Conservation (phyloP, 192 early-diverging fungal species). For the Jimgerdemannia flammicorona region DNA sequence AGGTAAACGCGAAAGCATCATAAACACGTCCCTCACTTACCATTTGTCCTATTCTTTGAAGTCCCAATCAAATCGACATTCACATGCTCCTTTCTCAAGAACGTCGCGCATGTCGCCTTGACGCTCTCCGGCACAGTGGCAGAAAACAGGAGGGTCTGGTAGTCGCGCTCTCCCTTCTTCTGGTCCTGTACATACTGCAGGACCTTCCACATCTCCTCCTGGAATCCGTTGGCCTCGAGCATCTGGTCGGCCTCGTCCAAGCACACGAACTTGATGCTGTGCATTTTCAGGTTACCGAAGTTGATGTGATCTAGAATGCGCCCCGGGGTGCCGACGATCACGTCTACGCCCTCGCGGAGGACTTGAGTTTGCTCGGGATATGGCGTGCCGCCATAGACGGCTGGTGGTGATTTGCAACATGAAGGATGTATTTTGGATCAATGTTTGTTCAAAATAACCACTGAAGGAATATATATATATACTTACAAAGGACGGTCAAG, state of each 20-base stretch:
- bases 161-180: slow-evolving; percentile 49
- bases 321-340: slow-evolving; percentile 82
- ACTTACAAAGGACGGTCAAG: slow-evolving; percentile 42
- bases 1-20: not conserved
- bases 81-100: slow-evolving; percentile 55
- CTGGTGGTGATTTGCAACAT: slow-evolving; percentile 6
- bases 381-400: slow-evolving; percentile 88
- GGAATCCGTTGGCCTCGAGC: slow-evolving; percentile 79
- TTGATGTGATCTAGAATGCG: slow-evolving; percentile 82
- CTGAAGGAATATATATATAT: not conserved
- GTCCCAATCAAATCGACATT: slow-evolving; percentile 82
- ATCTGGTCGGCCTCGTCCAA: slow-evolving; percentile 87
- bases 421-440: not conserved
- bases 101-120: slow-evolving; percentile 58
- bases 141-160: slow-evolving; percentile 81
- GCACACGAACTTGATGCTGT: slow-evolving; percentile 55
- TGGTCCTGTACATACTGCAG: slow-evolving; percentile 74
- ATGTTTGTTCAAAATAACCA: not conserved
- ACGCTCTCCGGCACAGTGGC: slow-evolving; percentile 85
- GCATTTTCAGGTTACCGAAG: slow-evolving; percentile 70
- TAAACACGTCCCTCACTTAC: not conserved
- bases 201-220: slow-evolving; percentile 78
- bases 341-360: slow-evolving; percentile 69
- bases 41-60: slow-evolving; percentile 85
- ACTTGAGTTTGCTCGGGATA: slow-evolving; percentile 83